Percentiles rank a stretch among this genome's conserved stretches.
These are phyloP conservation scores for Claviceps purpurea DNA, from an alignment of 2,329 filamentous ascomycete genomes.

Conservation along the genomic window DNA sequence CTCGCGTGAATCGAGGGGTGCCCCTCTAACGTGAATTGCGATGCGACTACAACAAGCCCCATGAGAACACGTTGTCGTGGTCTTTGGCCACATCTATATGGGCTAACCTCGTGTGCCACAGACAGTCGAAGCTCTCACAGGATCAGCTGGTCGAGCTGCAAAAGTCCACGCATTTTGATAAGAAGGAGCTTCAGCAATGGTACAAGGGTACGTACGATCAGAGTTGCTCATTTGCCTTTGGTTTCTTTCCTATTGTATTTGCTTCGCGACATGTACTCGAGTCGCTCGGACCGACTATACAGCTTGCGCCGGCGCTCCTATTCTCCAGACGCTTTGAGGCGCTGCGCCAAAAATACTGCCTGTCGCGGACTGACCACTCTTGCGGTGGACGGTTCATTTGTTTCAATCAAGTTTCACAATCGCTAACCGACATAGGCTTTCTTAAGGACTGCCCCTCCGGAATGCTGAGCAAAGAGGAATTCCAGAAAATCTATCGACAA, in stretches of 20 bases:
- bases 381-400: too few relatives aligned
- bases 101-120: slow-evolving; percentile 22
- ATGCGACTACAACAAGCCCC: neutral
- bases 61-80: neutral
- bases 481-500: slow-evolving; percentile 98
- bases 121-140: slow-evolving; percentile 96
- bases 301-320: too few relatives aligned
- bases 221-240: neutral
- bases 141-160: slow-evolving; percentile 92
- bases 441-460: slow-evolving; percentile 88
- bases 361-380: too few relatives aligned
- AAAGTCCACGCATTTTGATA: slow-evolving; percentile 96
- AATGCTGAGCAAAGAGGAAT: slow-evolving; percentile 95
- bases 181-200: slow-evolving; percentile 99
- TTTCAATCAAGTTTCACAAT: too few relatives aligned
- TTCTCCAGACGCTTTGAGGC: too few relatives aligned
- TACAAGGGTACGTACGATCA: slow-evolving; percentile 63
- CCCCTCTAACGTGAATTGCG: neutral
- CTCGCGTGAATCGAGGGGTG: neutral
- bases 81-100: too few relatives aligned
- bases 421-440: neutral
- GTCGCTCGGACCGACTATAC: too few relatives aligned
- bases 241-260: neutral
- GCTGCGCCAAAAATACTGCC: too few relatives aligned
- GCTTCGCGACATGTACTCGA: too few relatives aligned